Conservation (phyloP, 2,329 filamentous ascomycete species). For the Apiospora pterosperma region DNA sequence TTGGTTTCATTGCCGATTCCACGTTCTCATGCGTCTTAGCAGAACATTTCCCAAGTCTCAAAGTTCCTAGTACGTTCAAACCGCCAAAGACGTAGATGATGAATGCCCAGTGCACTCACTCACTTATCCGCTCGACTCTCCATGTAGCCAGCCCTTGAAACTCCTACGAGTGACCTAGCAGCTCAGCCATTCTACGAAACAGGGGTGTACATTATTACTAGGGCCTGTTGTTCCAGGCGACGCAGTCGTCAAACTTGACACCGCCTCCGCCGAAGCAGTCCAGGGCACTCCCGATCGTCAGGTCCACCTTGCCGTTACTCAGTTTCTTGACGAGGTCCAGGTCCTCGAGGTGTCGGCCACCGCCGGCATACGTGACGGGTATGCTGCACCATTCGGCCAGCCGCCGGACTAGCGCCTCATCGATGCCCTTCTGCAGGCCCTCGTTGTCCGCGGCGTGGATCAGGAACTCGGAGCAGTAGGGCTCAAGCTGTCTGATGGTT, state of each 20-base stretch:
- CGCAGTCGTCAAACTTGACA: slow-evolving; percentile 84
- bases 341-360: slow-evolving; percentile 79
- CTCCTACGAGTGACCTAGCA: background rate
- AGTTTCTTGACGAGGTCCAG: slow-evolving; percentile 76
- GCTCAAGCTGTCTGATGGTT: slow-evolving; percentile 76
- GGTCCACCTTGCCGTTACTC: slow-evolving; percentile 78
- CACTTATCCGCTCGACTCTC: too few species aligned
- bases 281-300: slow-evolving; percentile 94
- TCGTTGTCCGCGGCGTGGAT: slow-evolving; percentile 98
- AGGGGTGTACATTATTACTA: background rate
- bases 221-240: slow-evolving; percentile 73
- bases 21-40: background rate
- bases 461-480: slow-evolving; percentile 93
- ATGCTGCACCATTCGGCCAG: slow-evolving; percentile 85
- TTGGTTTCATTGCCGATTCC: background rate
- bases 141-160: background rate
- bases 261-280: slow-evolving; percentile 92
- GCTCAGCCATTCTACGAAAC: background rate
- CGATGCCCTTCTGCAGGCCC: slow-evolving; percentile 86
- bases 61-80: background rate
- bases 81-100: background rate
- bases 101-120: background rate
- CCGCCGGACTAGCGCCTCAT: slow-evolving; percentile 74
- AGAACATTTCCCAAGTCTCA: background rate
- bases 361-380: slow-evolving; percentile 94